These are phyloP conservation scores for Arthrobotrys entomopaga DNA, from an alignment of 2,329 filamentous ascomycete species.

Conservation along the genomic window DNA sequence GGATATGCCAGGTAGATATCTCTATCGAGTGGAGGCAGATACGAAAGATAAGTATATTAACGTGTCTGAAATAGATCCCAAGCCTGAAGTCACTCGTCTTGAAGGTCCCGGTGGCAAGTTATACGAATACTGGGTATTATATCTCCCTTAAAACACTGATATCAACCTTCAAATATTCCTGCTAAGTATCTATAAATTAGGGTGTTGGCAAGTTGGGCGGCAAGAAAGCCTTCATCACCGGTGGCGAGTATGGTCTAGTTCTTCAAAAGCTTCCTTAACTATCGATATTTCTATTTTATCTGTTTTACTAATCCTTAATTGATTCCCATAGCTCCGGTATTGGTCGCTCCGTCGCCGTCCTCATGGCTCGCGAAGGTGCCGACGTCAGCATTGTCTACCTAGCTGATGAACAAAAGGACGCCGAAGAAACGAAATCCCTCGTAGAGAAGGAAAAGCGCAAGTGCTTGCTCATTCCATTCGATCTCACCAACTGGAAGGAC, in stretches of 20 bases:
- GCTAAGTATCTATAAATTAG: constrained; percentile 15
- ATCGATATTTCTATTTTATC: too few species aligned
- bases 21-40: neutral
- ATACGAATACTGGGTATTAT: constrained; percentile 41
- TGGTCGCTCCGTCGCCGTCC: constrained; percentile 67
- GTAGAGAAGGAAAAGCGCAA: constrained; percentile 67
- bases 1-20: constrained; percentile 31
- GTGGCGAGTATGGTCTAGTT: constrained; percentile 66
- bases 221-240: constrained; percentile 68
- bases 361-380: constrained; percentile 70
- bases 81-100: constrained; percentile 36
- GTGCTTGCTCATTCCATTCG: constrained; percentile 65
- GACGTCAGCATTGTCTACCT: constrained; percentile 69
- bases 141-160: neutral
- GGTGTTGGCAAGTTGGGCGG: constrained; percentile 67
- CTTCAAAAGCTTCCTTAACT: too few species aligned
- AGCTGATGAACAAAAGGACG: constrained; percentile 69
- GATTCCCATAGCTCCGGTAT: constrained; percentile 65
- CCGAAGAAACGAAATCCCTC: constrained; percentile 67
- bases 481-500: constrained; percentile 66
- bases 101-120: constrained; percentile 42
- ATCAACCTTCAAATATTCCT: neutral
- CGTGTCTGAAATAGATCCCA: constrained; percentile 8
- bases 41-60: neutral
- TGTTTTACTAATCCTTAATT: too few species aligned